Base-by-base conservation (phyloP, 495 filamentous ascomycete genomes). In the Rusavskia elegans region DNA sequence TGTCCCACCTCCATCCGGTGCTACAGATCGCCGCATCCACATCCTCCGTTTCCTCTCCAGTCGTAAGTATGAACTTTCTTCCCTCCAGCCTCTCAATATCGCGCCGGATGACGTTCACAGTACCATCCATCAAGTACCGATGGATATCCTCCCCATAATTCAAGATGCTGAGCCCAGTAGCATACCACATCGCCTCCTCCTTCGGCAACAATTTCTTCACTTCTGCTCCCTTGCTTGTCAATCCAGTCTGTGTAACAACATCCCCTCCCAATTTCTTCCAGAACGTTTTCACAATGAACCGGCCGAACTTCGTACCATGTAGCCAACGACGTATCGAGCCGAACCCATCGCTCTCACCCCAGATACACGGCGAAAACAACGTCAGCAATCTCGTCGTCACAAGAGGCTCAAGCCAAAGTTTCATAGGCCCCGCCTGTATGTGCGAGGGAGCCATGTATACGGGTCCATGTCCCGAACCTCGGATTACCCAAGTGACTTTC, bases 401-500 rank as follows among this genome's bases (percentile, higher is more conserved):
- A 20, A 92, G 74, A 55, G 84, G 73, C 61, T 83, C 81, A 7
- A 81, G 61, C 66, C 73, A 76, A n/a, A 63, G 67, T 56, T 76
- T 77, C 39, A 80, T 53, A 4, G 79, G 78, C 2, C 76, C 78
- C n/a, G 83, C 70, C 42, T 75, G 72, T 7, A 58, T 45, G 19
- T 55, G 45, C 7, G 81, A 65, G 2, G 81, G 81, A 3, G 76
- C 68, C 76, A 90, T 86, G 76, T 82, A 89, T 10, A 59, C 59
- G 0, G 84, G 82, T 0, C 86, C 87, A 61, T 85, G 79, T 3
- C 87, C 87, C 7, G 74, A 82, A 36, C 79, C 76, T 52, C 89
- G 75, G 54, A 95, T 88, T 27, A 94, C 68, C 85, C 80, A 87
- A 55, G 87, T 72, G 2, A 94, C 83, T 30, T 78, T 66, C 46